Percentiles rank a stretch among this genome's conserved stretches.
These are phyloP conservation scores for Dictyostelium citrinum DNA, from an alignment of 78 protist species.

Conservation along the genomic window DNA sequence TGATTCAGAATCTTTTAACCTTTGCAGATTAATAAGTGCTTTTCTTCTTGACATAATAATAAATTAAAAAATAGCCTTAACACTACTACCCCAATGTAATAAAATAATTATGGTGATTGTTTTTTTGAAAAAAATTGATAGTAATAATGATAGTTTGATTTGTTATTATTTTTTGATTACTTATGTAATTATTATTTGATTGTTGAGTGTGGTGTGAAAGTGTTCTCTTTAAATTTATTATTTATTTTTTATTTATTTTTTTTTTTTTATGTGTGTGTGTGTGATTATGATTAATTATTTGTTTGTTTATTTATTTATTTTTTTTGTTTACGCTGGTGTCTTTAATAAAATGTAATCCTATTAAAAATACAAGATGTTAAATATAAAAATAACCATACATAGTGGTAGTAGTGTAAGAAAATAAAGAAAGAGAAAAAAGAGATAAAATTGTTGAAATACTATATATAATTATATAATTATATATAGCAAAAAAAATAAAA, in stretches of 20 bases:
- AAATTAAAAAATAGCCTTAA: not conserved
- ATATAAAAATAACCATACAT: not conserved
- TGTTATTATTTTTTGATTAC: not conserved
- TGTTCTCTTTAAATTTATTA: not conserved
- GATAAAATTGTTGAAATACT: not conserved
- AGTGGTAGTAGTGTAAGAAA: not conserved
- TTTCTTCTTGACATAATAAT: slow-evolving; percentile 39
- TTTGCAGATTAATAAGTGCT: slow-evolving; percentile 21
- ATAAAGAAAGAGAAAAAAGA: not conserved
- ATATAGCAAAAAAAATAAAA: not conserved
- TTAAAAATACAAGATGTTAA: not conserved
- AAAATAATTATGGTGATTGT: not conserved
- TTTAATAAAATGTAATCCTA: not conserved
- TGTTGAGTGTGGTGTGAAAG: not conserved
- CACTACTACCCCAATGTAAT: not conserved
- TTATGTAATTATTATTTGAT: not conserved
- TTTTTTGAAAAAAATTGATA: too few relatives aligned
- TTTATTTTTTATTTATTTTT: not conserved
- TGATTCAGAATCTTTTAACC: slow-evolving; percentile 22
- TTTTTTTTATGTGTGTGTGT: not conserved
- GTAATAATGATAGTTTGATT: not conserved
- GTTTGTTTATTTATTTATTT: not conserved
- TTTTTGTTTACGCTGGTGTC: not conserved
- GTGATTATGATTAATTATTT: not conserved
- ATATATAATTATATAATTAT: too few relatives aligned